phyloP scores from a whole-genome alignment of 1,139 yeast species.

The Hansenula sp. region DNA sequence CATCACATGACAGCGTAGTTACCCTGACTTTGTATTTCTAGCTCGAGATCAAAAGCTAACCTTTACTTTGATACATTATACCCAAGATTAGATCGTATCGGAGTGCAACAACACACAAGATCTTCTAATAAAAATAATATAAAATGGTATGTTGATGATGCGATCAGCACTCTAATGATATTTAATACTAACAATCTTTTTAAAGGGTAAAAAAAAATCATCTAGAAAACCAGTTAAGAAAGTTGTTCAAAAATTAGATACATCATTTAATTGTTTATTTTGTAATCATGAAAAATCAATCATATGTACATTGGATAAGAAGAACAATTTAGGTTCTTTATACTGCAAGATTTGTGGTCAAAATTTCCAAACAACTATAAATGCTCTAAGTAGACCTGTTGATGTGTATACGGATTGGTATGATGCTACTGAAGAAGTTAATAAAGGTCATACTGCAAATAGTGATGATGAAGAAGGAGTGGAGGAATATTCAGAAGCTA shows the following conservation, averaged over 20 bases:
- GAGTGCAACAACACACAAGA: too few relatives aligned
- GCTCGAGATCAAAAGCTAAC: too few relatives aligned
- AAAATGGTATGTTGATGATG: not conserved
- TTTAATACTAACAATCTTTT: not conserved
- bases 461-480: constrained; percentile 26
- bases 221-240: constrained; percentile 78
- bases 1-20: not conserved
- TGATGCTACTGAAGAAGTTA: constrained; percentile 97
- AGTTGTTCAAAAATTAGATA: constrained; percentile 75
- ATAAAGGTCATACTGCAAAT: constrained; percentile 44
- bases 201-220: constrained; percentile 89
- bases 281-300: constrained; percentile 96
- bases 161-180: not conserved
- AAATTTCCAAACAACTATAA: constrained; percentile 84
- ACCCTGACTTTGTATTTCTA: too few relatives aligned
- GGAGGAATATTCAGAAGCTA: constrained; percentile 21
- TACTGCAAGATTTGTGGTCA: constrained; percentile 95
- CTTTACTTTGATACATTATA: too few relatives aligned
- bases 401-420: constrained; percentile 98
- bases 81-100: too few relatives aligned
- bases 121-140: too few relatives aligned
- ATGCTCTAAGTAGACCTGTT: constrained; percentile 61
- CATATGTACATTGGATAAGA: constrained; percentile 83
- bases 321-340: constrained; percentile 77
- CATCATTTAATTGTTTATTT: constrained; percentile 85